Evolutionary conservation across 331 rosid genomes (phyloP), one percentile per base, ranked within the genome.

Genomic region (Stylosanthes scabra): DNA sequence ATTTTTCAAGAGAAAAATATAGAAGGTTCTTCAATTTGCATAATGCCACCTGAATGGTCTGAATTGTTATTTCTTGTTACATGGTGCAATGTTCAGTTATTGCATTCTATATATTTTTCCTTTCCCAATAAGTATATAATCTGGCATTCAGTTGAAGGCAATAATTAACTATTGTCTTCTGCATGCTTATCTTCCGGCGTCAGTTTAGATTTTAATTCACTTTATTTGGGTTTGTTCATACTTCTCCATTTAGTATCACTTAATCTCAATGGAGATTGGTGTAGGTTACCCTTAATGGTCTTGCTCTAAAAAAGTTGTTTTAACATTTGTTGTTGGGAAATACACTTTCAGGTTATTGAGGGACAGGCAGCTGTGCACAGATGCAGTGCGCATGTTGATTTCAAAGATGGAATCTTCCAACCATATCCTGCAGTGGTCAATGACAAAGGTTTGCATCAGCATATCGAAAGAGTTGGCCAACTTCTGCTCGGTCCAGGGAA

Each of bases 321-420:
- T 52, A 39, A 68, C 59, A 70, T 71, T 74, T 66, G 11, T 9
- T 54, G 42, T 29, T 45, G 11, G 42, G 6, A 55, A 9, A 78
- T 3, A 9, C 54, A 39, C 27, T 41, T 72, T 70, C 84, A 91
- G 96, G 88, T 89, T 58, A 82, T 92, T 74, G 86, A 86, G 82
- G 83, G 81, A 15, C 97, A 91, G 46, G 97, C 93, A 78, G 72
- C 74, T 1, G 96, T 83, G 55, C 93, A 89, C 67, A 81, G 90
- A 84, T 91, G 96, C 20, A 78, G 54, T 9, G 89, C 97, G 50
- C 62, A 75, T 45, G 39, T 87, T 27, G 86, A 83, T 67, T 66
- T 74, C 76, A 74, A 74, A 64, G 83, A 80, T 58, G 87, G 87
- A 37, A 37, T 66, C 16, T 52, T 8, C 31, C 74, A 81, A 8